A percentile compares a stretch with the other conserved stretches of the same genome.
These are phyloP conservation scores for Cercis canadensis DNA, from an alignment of 306 rosid genomes.

Conservation along the genomic window DNA sequence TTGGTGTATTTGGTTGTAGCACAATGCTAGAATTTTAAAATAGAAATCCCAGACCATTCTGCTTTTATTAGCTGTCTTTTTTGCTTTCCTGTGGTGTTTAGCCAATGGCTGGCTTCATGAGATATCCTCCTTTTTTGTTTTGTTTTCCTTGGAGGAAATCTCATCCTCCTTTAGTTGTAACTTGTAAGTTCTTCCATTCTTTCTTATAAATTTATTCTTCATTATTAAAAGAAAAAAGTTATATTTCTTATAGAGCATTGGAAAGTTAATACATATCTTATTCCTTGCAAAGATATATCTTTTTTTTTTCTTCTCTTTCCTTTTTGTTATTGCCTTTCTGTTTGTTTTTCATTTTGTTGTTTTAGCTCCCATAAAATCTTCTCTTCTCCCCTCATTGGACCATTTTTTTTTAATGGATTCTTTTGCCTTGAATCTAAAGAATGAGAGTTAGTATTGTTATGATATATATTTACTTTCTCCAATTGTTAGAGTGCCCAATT, in stretches of 20 bases:
- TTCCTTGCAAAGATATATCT: background rate
- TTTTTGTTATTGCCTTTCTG: background rate
- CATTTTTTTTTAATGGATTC: background rate
- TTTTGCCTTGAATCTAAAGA: constrained; percentile 8
- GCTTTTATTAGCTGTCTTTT: background rate
- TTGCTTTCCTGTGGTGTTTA: constrained; percentile 4
- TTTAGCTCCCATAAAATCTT: constrained; percentile 6
- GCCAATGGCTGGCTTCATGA: background rate
- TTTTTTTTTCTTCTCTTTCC: background rate
- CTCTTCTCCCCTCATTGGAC: background rate
- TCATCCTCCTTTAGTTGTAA: too few species aligned
- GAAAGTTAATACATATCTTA: too few species aligned
- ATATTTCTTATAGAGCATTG: too few species aligned
- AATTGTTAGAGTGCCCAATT: background rate
- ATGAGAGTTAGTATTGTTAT: background rate
- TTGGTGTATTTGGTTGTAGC: background rate
- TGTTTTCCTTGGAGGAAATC: too few species aligned
- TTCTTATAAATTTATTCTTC: too few species aligned
- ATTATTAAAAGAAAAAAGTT: too few species aligned
- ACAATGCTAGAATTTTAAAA: constrained; percentile 2
- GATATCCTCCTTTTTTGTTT: too few species aligned
- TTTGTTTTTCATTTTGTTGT: constrained; percentile 25
- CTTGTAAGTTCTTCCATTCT: too few species aligned
- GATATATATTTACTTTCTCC: background rate
- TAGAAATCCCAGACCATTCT: background rate